A percentile compares a stretch with the other conserved stretches of the same genome.
Evolutionary conservation across 495 filamentous ascomycete species (phyloP).

Genomic region (Pyrenopolyporus hunteri): DNA sequence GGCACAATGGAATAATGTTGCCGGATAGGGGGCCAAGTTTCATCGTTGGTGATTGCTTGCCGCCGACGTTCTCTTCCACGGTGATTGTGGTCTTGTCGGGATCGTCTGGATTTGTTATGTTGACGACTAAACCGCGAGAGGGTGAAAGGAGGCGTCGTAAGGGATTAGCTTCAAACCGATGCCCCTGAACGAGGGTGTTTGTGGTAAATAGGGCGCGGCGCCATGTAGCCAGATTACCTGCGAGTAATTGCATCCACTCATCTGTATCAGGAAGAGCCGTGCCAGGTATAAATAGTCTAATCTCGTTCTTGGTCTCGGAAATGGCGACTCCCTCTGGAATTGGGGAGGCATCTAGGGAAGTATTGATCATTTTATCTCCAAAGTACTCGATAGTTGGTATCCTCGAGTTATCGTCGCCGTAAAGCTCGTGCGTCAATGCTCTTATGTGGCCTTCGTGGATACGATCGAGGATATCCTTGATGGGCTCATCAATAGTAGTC

Average conservation of each 20-base stretch:
- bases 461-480: constrained; percentile 78
- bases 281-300: constrained; percentile 63
- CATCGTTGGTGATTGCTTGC: constrained; percentile 66
- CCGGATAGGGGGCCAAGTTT: constrained; percentile 68
- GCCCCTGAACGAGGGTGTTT: constrained; percentile 81
- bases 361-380: constrained; percentile 67
- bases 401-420: constrained; percentile 64
- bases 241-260: constrained; percentile 78
- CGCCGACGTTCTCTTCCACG: constrained; percentile 58
- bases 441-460: constrained; percentile 79
- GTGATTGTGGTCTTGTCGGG: constrained; percentile 70
- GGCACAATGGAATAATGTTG: constrained; percentile 70
- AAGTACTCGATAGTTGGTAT: constrained; percentile 85
- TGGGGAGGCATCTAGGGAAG: constrained; percentile 50
- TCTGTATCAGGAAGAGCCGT: constrained; percentile 67
- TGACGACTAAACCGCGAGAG: constrained; percentile 73
- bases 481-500: constrained; percentile 73
- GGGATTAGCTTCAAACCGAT: constrained; percentile 85
- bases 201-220: constrained; percentile 80
- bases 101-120: constrained; percentile 70
- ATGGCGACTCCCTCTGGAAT: constrained; percentile 72
- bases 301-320: constrained; percentile 66
- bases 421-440: constrained; percentile 70
- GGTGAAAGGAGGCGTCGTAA: constrained; percentile 79
- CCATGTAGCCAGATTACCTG: constrained; percentile 77